Evolutionary conservation across 106 monocot species (phyloP).

Genomic region (Amphibolis antarctica): DNA sequence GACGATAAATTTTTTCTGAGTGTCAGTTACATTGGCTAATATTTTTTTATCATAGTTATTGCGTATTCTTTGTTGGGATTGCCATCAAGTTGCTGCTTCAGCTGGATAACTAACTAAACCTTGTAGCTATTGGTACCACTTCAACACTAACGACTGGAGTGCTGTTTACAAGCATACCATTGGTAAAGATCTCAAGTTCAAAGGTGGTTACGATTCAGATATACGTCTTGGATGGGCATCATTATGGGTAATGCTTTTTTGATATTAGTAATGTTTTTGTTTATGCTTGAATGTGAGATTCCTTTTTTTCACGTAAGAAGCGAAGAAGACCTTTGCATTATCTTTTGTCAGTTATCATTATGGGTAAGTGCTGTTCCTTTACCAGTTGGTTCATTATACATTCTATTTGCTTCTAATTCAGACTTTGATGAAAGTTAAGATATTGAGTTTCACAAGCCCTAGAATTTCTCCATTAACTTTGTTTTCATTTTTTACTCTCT

Average conservation of each 20-base stretch:
- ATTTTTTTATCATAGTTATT: too few species aligned
- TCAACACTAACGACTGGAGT: conserved; percentile 62
- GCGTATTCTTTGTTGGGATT: too few species aligned
- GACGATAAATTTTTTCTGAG: too few species aligned
- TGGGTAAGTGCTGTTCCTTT: conserved; percentile 18
- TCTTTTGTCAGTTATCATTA: too few species aligned
- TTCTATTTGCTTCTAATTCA: too few species aligned
- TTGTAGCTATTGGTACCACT: conserved; percentile 66
- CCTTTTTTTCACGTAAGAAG: too few species aligned
- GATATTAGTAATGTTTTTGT: not conserved
- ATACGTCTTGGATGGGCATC: conserved; percentile 80
- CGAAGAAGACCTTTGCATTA: too few species aligned
- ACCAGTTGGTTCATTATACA: too few species aligned
- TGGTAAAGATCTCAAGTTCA: conserved; percentile 70
- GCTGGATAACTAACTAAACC: not conserved
- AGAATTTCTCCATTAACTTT: not conserved
- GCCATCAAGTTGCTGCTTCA: too few species aligned
- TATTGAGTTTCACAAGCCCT: too few species aligned
- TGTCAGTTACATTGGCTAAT: too few species aligned
- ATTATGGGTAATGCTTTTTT: conserved; percentile 66
- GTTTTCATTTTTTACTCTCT: not conserved
- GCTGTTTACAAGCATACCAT: conserved; percentile 71
- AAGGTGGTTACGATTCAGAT: conserved; percentile 92
- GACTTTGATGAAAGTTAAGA: too few species aligned
- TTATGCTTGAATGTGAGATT: not conserved